phyloP scores from a whole-genome alignment of 2,329 filamentous ascomycete genomes.

The Teratosphaeria pseudoeucalypti region DNA sequence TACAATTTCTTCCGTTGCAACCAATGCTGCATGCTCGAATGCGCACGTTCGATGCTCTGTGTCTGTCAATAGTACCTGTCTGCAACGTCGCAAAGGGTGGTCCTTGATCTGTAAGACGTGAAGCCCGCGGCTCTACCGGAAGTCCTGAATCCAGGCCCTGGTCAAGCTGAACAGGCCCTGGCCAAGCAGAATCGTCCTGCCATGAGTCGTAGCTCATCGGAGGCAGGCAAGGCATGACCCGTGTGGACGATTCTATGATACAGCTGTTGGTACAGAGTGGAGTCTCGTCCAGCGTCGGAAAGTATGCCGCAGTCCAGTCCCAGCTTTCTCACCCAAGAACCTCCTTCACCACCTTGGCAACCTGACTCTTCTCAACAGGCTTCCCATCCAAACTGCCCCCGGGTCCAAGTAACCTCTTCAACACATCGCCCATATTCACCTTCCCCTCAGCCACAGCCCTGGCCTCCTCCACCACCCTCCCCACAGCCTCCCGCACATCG shows the following conservation, averaged over 20 bases:
- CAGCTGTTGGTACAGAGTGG: background rate
- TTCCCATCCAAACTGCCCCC: slow-evolving; percentile 50
- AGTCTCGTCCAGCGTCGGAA: background rate
- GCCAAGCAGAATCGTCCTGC: too few species aligned
- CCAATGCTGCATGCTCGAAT: too few species aligned
- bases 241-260: background rate
- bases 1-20: too few species aligned
- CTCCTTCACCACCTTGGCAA: slow-evolving; percentile 51
- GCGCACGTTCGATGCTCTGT: too few species aligned
- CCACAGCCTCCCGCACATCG: slow-evolving; percentile 46
- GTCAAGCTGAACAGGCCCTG: too few species aligned
- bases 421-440: slow-evolving; percentile 47
- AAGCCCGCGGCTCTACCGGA: too few species aligned
- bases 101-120: too few species aligned
- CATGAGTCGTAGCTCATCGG: background rate
- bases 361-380: slow-evolving; percentile 51
- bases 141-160: too few species aligned
- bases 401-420: slow-evolving; percentile 48
- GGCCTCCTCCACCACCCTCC: slow-evolving; percentile 41
- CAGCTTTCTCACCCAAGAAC: background rate
- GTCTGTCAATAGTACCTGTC: too few species aligned
- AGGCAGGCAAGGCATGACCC: background rate
- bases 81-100: too few species aligned
- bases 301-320: slow-evolving; percentile 9
- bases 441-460: slow-evolving; percentile 32